Conservation (phyloP, 192 early-diverging fungal species). For the Cetraspora pellucida region DNA sequence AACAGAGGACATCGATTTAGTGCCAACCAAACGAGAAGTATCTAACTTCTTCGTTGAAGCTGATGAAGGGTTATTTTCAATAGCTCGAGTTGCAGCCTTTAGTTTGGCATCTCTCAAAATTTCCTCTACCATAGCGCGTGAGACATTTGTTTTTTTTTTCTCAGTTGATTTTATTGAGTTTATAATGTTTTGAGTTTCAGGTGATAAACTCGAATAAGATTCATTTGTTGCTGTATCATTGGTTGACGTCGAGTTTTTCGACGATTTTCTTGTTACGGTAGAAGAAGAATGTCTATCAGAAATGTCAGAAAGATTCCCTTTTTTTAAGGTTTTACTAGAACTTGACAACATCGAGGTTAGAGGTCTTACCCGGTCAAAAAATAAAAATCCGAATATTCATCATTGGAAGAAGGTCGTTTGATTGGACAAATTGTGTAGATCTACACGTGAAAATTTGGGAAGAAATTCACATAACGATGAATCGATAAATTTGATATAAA, state of each 20-base stretch:
- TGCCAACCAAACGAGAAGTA: not conserved
- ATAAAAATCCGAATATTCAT: too few relatives aligned
- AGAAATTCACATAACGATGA: too few relatives aligned
- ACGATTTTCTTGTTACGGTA: not conserved
- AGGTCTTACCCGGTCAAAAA: too few relatives aligned
- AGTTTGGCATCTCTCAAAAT: conserved; percentile 23
- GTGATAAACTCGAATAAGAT: not conserved
- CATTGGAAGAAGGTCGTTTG: too few relatives aligned
- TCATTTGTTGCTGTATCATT: not conserved
- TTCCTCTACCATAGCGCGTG: conserved; percentile 8
- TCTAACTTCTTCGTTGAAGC: not conserved
- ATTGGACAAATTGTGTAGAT: too few relatives aligned
- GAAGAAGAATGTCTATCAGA: not conserved
- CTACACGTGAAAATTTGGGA: too few relatives aligned
- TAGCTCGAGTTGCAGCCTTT: not conserved
- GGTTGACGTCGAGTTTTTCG: not conserved
- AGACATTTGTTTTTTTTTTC: not conserved
- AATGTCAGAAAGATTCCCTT: not conserved
- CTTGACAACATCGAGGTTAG: not conserved
- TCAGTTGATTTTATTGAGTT: not conserved
- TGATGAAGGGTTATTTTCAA: not conserved
- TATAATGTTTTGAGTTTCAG: conserved; percentile 24
- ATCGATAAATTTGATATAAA: too few relatives aligned
- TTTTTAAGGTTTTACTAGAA: not conserved
- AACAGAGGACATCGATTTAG: not conserved